Conservation (phyloP, 2,329 filamentous ascomycete genomes). For the Didymella glomerata region DNA sequence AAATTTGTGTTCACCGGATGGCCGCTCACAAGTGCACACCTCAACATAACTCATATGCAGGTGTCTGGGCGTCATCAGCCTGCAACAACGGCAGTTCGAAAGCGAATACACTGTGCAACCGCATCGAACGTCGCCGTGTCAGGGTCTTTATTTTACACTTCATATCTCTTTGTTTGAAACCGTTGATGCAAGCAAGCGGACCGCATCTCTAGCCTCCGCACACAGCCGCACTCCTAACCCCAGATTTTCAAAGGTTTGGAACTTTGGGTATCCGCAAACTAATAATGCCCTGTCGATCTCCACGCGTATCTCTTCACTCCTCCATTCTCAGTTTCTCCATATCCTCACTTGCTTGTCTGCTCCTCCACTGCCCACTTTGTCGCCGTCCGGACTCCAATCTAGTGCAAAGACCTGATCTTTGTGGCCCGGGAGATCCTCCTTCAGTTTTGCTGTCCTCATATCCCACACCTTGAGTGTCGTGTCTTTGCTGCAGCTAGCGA, state of each 20-base stretch:
- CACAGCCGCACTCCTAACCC: constrained; percentile 18
- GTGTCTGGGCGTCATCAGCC: constrained; percentile 8
- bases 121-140: not conserved
- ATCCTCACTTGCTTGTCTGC: constrained; percentile 82
- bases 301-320: constrained; percentile 16
- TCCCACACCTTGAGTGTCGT: constrained; percentile 97
- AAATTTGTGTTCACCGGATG: constrained; percentile 18
- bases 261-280: constrained; percentile 28
- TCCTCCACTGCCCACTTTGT: constrained; percentile 87
- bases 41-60: constrained; percentile 18
- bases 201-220: constrained; percentile 21
- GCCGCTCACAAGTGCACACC: constrained; percentile 11
- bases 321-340: constrained; percentile 70
- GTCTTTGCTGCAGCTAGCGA: constrained; percentile 90
- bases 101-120: not conserved
- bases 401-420: constrained; percentile 93
- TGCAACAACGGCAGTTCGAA: not conserved
- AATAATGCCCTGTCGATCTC: constrained; percentile 18
- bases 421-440: constrained; percentile 85
- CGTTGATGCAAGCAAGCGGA: constrained; percentile 23
- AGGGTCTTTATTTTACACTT: not conserved
- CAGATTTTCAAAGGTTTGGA: constrained; percentile 23
- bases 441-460: constrained; percentile 82
- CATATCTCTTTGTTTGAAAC: constrained; percentile 12
- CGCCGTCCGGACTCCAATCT: constrained; percentile 93